Evolutionary conservation across 2,329 filamentous ascomycete species (phyloP).

Genomic region (Phyllosticta citriasiana): DNA sequence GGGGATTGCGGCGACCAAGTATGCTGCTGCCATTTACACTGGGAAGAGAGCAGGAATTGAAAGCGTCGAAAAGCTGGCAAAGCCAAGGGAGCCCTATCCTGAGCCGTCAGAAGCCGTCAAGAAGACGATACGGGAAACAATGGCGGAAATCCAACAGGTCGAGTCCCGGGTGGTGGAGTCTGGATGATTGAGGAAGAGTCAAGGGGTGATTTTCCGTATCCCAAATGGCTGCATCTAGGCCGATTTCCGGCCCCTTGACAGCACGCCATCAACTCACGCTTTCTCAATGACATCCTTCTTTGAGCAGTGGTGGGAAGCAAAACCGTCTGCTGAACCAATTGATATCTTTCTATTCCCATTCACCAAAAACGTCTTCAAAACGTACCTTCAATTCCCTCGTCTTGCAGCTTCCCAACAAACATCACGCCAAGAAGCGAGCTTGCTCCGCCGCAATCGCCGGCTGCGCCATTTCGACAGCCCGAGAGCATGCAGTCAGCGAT

Average conservation of each 20-base stretch:
- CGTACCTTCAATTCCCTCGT: not conserved
- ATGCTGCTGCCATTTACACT: constrained; percentile 52
- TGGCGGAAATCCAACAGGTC: constrained; percentile 6
- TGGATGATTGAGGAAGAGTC: not conserved
- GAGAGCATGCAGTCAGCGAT: not conserved
- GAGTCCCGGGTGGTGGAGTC: not conserved
- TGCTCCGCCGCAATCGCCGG: not conserved
- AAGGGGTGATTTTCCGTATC: not conserved
- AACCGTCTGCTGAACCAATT: too few relatives aligned
- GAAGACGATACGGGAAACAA: not conserved
- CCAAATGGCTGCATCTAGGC: not conserved
- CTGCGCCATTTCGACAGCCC: not conserved
- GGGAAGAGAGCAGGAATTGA: constrained; percentile 51
- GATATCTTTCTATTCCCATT: too few relatives aligned
- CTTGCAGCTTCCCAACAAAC: not conserved
- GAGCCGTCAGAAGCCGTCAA: constrained; percentile 18
- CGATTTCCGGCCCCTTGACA: not conserved
- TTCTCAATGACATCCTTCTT: not conserved
- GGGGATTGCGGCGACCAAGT: constrained; percentile 60
- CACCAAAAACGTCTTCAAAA: not conserved
- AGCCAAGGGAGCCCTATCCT: constrained; percentile 53
- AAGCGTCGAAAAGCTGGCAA: constrained; percentile 45
- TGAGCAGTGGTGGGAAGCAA: too few relatives aligned
- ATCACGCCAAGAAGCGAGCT: not conserved
- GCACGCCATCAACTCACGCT: not conserved